These are phyloP conservation scores for Carex myosuroides DNA, from an alignment of 176 grass and related monocot genomes.

Conservation along the genomic window DNA sequence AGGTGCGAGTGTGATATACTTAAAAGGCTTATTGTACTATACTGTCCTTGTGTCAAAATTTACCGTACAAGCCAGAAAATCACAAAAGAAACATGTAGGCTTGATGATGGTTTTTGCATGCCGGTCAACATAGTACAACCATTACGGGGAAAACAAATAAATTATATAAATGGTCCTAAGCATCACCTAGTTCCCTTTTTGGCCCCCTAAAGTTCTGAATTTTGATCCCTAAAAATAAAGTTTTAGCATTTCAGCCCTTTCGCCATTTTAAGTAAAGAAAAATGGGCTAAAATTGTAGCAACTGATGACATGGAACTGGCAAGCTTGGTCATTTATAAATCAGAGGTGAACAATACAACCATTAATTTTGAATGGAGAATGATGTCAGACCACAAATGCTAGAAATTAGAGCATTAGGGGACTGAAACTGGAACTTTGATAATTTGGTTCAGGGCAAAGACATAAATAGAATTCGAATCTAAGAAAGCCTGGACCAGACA, in stretches of 20 bases:
- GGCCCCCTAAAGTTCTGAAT: neutral
- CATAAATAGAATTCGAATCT: neutral
- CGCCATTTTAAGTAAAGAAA: neutral
- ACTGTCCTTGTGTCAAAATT: neutral
- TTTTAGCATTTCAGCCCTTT: neutral
- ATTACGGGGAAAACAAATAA: neutral
- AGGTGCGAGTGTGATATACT: neutral
- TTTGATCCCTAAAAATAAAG: neutral
- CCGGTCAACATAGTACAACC: neutral
- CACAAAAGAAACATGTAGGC: neutral
- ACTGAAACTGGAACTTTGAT: conserved; percentile 5
- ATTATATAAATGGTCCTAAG: neutral
- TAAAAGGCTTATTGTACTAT: neutral
- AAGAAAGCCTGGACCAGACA: neutral
- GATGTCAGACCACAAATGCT: neutral
- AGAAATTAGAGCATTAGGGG: neutral
- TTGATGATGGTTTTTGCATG: neutral
- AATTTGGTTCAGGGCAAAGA: neutral
- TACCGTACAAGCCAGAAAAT: too few species aligned
- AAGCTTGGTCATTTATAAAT: neutral
- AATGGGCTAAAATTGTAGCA: neutral
- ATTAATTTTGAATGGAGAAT: neutral
- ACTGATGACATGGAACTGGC: neutral
- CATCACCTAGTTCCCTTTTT: neutral
- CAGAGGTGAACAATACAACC: neutral